Evolutionary conservation across 805 yeast genomes (phyloP).

Genomic region (Pachysolen tannophilus): DNA sequence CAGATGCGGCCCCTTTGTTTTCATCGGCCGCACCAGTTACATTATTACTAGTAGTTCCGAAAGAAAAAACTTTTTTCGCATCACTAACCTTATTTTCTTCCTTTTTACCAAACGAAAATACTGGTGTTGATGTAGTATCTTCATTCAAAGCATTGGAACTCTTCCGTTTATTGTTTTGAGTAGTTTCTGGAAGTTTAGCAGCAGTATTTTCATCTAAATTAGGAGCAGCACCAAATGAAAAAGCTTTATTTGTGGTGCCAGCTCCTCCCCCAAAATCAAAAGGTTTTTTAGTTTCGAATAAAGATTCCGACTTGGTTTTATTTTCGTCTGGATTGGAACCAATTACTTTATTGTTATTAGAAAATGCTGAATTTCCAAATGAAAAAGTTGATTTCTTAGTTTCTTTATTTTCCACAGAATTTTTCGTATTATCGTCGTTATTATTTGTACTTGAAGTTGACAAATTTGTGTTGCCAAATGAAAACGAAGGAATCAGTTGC

Average conservation of each 20-base stretch:
- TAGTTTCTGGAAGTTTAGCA: too few species aligned
- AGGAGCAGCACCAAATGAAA: slow-evolving; percentile 1
- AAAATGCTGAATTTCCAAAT: not conserved
- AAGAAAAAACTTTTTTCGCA: not conserved
- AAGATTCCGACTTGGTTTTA: too few species aligned
- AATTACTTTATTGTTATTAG: too few species aligned
- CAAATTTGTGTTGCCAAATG: not conserved
- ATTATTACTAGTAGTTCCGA: not conserved
- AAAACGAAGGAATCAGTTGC: slow-evolving; percentile 1
- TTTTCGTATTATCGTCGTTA: too few species aligned
- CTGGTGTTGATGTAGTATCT: not conserved
- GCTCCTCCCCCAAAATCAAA: too few species aligned
- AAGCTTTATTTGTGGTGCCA: not conserved
- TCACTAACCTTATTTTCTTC: not conserved
- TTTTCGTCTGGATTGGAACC: too few species aligned
- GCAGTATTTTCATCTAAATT: too few species aligned
- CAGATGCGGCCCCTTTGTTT: not conserved
- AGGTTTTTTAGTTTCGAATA: too few species aligned
- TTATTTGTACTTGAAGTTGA: too few species aligned
- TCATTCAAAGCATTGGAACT: too few species aligned
- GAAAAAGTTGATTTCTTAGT: not conserved
- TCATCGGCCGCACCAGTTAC: too few species aligned
- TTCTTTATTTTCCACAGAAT: not conserved
- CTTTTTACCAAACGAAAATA: not conserved
- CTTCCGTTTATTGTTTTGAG: too few species aligned